These are phyloP conservation scores for Aspergillus taichungensis DNA, from an alignment of 495 filamentous ascomycete species.

Conservation along the genomic window DNA sequence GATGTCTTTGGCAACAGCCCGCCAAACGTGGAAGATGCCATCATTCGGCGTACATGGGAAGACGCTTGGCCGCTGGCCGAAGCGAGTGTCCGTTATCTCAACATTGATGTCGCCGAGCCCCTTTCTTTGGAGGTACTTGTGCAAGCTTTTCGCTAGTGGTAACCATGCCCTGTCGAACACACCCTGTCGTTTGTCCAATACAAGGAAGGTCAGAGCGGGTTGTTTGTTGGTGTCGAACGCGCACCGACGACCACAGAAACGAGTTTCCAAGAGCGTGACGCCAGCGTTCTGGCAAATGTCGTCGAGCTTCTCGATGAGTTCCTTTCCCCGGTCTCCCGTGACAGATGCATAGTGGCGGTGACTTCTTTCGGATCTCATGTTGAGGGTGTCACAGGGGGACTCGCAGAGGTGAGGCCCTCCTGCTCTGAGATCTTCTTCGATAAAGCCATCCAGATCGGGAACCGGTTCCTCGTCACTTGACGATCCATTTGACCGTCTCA, in stretches of 20 bases:
- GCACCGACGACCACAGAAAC: background rate
- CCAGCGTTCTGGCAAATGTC: no score
- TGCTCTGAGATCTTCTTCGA: conserved; percentile 6
- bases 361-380: no score
- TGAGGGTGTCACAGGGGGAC: background rate
- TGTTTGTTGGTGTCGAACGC: background rate
- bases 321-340: background rate
- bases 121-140: background rate
- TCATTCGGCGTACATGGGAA: background rate
- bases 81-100: conserved; percentile 1
- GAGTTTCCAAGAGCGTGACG: background rate
- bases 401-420: conserved; percentile 2
- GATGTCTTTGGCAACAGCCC: background rate
- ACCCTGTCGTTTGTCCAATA: background rate
- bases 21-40: background rate
- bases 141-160: background rate
- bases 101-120: background rate
- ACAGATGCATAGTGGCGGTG: background rate
- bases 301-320: no score
- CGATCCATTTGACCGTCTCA: background rate
- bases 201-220: background rate
- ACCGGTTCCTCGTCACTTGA: background rate
- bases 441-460: background rate
- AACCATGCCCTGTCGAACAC: background rate
- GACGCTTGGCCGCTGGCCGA: background rate